A percentile compares a stretch with the other conserved stretches of the same genome.
Conservation (phyloP, 2,329 filamentous ascomycete species). For the Fusarium veterinarium region DNA sequence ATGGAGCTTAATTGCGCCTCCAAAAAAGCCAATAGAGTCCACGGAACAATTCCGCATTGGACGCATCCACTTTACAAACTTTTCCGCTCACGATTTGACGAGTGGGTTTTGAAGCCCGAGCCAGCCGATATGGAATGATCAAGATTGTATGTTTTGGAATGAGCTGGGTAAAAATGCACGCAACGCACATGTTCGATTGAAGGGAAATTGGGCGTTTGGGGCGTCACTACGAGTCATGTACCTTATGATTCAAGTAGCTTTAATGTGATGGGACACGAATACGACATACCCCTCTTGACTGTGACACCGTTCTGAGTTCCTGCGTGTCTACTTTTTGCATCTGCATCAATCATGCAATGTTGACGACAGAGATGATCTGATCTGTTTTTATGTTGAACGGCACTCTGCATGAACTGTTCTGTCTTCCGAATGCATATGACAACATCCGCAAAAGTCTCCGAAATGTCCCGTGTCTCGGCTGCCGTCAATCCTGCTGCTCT, state of each 20-base stretch:
- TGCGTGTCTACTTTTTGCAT: neutral
- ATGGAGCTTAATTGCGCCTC: constrained; percentile 35
- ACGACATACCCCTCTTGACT: neutral
- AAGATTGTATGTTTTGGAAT: constrained; percentile 8
- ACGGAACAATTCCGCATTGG: neutral
- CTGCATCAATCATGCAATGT: neutral
- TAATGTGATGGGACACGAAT: constrained; percentile 4
- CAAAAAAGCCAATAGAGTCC: neutral
- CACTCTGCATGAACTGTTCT: neutral
- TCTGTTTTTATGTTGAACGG: no score
- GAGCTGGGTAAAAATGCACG: neutral
- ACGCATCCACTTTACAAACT: neutral
- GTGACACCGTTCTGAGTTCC: neutral
- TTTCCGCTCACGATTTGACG: neutral
- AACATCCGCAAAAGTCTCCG: neutral
- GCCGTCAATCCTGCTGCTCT: neutral
- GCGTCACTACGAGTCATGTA: constrained; percentile 12
- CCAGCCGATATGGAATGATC: constrained; percentile 3
- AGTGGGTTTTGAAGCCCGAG: neutral
- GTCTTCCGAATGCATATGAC: neutral
- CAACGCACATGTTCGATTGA: neutral
- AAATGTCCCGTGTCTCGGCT: neutral
- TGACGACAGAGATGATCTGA: neutral
- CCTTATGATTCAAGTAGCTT: neutral
- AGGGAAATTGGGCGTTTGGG: constrained; percentile 11